phyloP scores from a whole-genome alignment of 495 filamentous ascomycete genomes.

The Chaetomium tenue region DNA sequence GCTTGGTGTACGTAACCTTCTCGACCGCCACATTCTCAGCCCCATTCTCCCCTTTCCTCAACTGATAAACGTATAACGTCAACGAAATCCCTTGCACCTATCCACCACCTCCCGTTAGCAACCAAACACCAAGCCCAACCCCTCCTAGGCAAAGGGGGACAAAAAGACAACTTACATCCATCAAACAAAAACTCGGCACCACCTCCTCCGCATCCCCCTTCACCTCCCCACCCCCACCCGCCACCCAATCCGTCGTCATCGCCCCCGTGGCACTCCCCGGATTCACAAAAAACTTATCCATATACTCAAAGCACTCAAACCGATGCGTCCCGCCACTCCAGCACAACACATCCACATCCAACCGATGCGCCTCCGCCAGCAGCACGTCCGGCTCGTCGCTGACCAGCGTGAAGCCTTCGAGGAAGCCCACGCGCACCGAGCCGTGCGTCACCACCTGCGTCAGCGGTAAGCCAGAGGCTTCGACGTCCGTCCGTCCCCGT shows the following conservation, averaged over 20 bases:
- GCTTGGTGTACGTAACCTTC: constrained; percentile 96
- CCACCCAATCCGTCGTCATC: constrained; percentile 63
- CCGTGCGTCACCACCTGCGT: constrained; percentile 95
- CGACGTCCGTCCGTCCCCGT: constrained; percentile 89
- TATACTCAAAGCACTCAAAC: constrained; percentile 98
- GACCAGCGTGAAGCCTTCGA: constrained; percentile 94
- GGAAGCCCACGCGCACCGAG: constrained; percentile 88
- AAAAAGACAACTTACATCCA: constrained; percentile 98
- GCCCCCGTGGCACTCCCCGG: constrained; percentile 93
- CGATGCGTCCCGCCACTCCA: constrained; percentile 91
- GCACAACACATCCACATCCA: constrained; percentile 94
- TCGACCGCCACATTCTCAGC: constrained; percentile 92
- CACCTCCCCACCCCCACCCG: constrained; percentile 18
- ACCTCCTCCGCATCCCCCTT: constrained; percentile 64
- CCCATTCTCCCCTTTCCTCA: constrained; percentile 84
- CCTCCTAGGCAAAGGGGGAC: constrained; percentile 28
- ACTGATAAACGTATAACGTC: constrained; percentile 95
- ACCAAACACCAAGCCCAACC: constrained; percentile 4
- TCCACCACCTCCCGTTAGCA: constrained; percentile 13
- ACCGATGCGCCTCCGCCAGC: constrained; percentile 87
- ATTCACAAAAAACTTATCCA: constrained; percentile 98
- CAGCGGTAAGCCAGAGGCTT: constrained; percentile 84
- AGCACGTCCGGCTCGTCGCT: constrained; percentile 88
- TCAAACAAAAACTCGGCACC: constrained; percentile 93
- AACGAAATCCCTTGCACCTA: constrained; percentile 97